These are phyloP conservation scores for Clitopilus hobsonii DNA, from an alignment of 768 basidiomycete species.

Conservation along the genomic window DNA sequence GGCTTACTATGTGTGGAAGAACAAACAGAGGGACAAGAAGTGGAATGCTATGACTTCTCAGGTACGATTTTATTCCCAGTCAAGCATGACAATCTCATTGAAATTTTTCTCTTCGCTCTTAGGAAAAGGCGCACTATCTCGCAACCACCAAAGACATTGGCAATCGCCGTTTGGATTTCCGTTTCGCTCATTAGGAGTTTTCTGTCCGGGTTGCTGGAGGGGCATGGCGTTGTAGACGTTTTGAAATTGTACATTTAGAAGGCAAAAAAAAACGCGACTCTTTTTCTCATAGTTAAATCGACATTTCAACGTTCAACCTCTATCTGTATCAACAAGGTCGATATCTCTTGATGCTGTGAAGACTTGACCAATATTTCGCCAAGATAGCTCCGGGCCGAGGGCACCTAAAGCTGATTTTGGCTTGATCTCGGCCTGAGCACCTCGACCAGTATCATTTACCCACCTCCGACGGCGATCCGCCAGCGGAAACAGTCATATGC, in stretches of 20 bases:
- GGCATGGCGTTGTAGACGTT: no score
- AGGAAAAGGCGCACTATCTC: conserved; percentile 56
- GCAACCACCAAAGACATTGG: conserved; percentile 54
- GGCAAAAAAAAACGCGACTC: no score
- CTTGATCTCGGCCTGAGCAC: background rate
- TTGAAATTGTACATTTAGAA: no score
- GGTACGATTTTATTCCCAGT: conserved; percentile 19
- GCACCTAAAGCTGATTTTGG: background rate
- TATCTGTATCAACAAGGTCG: no score
- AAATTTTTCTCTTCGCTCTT: background rate
- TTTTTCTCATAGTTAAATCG: no score
- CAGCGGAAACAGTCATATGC: background rate
- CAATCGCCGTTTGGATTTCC: conserved; percentile 57
- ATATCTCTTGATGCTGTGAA: no score
- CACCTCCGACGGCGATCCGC: background rate
- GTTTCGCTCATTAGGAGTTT: conserved; percentile 52
- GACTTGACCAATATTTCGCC: no score
- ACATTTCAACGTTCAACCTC: no score
- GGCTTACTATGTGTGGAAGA: conserved; percentile 55
- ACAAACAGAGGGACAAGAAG: conserved; percentile 43
- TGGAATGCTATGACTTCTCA: conserved; percentile 56
- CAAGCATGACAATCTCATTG: background rate
- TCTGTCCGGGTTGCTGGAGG: no score
- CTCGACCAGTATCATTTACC: background rate
- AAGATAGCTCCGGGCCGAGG: background rate